Evolutionary conservation across 1,139 yeast genomes (phyloP).

Genomic region (Pichia cactophila): DNA sequence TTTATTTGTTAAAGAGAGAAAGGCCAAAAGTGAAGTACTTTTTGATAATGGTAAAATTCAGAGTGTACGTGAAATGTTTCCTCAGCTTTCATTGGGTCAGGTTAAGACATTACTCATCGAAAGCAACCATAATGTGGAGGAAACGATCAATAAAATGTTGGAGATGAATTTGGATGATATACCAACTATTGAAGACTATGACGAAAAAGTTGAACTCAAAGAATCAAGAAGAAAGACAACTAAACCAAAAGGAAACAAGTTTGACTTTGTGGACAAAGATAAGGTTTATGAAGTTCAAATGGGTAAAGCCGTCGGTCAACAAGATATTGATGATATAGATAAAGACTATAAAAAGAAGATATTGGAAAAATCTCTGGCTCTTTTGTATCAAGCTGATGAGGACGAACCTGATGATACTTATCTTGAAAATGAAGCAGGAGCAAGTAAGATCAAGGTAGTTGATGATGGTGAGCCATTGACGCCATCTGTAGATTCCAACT

Average conservation of each 20-base stretch:
- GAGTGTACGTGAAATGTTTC: slow-evolving; percentile 51
- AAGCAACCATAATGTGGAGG: slow-evolving; percentile 47
- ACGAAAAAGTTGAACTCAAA: slow-evolving; percentile 5
- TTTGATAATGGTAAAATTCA: slow-evolving; percentile 36
- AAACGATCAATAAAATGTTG: slow-evolving; percentile 49
- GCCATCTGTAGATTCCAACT: slow-evolving; percentile 14
- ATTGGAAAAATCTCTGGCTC: slow-evolving; percentile 53
- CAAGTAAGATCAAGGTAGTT: slow-evolving; percentile 23
- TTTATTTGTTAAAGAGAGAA: slow-evolving; percentile 21
- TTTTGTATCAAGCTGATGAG: slow-evolving; percentile 67
- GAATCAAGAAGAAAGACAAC: neutral
- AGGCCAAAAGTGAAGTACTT: neutral
- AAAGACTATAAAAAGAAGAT: slow-evolving; percentile 47
- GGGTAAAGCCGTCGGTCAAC: slow-evolving; percentile 27
- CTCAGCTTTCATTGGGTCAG: slow-evolving; percentile 40
- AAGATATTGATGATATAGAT: slow-evolving; percentile 24
- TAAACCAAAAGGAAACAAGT: slow-evolving; percentile 8
- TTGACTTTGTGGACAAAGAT: slow-evolving; percentile 14
- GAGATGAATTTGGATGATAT: slow-evolving; percentile 47
- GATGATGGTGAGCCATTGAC: neutral
- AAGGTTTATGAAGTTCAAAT: slow-evolving; percentile 20
- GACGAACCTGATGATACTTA: slow-evolving; percentile 83
- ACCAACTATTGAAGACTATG: slow-evolving; percentile 19
- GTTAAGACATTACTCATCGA: slow-evolving; percentile 41
- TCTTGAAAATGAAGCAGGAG: slow-evolving; percentile 55